These are phyloP conservation scores for Barbatosphaeria neglecta DNA, from an alignment of 495 filamentous ascomycete genomes.

Conservation along the genomic window DNA sequence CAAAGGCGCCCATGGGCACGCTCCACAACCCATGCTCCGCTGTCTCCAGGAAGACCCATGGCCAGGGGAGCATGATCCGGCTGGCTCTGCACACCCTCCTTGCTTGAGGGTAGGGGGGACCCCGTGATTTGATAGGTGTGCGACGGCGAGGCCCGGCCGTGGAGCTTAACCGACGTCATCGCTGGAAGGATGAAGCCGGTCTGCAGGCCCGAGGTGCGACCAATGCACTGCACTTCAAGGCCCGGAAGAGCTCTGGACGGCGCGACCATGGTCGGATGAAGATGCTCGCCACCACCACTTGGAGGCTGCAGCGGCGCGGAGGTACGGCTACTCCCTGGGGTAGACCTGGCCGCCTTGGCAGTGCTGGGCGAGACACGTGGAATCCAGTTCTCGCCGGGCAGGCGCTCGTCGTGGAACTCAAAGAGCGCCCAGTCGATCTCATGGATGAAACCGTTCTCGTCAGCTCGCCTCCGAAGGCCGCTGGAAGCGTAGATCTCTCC, in stretches of 20 bases:
- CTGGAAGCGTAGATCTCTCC: slow-evolving; percentile 83
- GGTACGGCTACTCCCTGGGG: slow-evolving; percentile 1
- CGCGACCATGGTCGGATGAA: slow-evolving; percentile 31
- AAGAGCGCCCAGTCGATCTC: slow-evolving; percentile 96
- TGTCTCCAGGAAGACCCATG: slow-evolving; percentile 72
- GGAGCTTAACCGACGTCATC: slow-evolving; percentile 71
- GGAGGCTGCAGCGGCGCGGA: not conserved
- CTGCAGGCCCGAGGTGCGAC: slow-evolving; percentile 79
- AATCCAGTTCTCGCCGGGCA: slow-evolving; percentile 57
- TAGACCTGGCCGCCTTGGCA: slow-evolving; percentile 16
- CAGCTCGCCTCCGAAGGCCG: slow-evolving; percentile 59
- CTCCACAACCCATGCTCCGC: slow-evolving; percentile 87
- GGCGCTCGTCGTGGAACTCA: slow-evolving; percentile 59
- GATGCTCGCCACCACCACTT: not conserved
- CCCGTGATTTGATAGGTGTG: slow-evolving; percentile 72
- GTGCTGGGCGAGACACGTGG: slow-evolving; percentile 35
- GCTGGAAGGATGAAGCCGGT: slow-evolving; percentile 61
- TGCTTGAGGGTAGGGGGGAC: slow-evolving; percentile 15
- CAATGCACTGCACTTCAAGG: slow-evolving; percentile 74
- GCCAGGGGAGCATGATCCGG: slow-evolving; percentile 7
- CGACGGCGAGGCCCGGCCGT: slow-evolving; percentile 66
- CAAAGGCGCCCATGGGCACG: slow-evolving; percentile 67
- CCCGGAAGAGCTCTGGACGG: slow-evolving; percentile 46
- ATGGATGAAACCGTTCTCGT: slow-evolving; percentile 54
- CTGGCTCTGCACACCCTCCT: slow-evolving; percentile 1